Conservation (phyloP, 2,329 filamentous ascomycete species). For the Tolypocladium amazonense region DNA sequence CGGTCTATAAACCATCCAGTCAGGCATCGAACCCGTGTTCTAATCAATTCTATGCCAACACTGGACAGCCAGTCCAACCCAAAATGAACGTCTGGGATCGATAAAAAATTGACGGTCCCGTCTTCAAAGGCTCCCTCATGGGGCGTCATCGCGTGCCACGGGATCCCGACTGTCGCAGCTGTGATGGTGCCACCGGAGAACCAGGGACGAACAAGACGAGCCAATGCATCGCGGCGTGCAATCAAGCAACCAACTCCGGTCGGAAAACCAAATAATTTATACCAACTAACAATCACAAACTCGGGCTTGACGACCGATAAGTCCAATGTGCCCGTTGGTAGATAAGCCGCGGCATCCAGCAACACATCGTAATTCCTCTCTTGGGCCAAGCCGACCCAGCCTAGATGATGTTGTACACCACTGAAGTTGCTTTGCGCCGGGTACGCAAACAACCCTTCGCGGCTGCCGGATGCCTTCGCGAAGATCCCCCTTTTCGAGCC, state of each 20-base stretch:
- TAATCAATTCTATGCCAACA: constrained; percentile 16
- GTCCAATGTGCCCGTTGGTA: constrained; percentile 25
- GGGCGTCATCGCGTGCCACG: constrained; percentile 18
- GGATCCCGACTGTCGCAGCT: constrained; percentile 17
- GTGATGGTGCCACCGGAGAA: constrained; percentile 28
- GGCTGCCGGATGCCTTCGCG: neutral
- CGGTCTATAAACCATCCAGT: constrained; percentile 24
- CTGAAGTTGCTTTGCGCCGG: constrained; percentile 35
- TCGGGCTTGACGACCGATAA: constrained; percentile 22
- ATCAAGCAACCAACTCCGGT: constrained; percentile 30
- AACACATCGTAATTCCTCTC: constrained; percentile 26
- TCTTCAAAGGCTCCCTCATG: constrained; percentile 26
- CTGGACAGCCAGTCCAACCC: constrained; percentile 24
- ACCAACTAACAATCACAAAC: constrained; percentile 28
- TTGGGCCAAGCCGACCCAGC: constrained; percentile 24
- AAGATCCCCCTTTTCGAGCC: neutral
- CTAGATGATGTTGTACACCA: constrained; percentile 29
- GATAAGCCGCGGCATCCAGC: constrained; percentile 27
- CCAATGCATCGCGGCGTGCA: constrained; percentile 19
- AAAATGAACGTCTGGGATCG: constrained; percentile 25
- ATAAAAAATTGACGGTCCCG: constrained; percentile 27
- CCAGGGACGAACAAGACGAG: constrained; percentile 23
- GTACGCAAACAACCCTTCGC: constrained; percentile 28
- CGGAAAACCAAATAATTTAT: constrained; percentile 31
- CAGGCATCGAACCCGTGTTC: constrained; percentile 22